Percentiles rank a stretch among this genome's conserved stretches.
phyloP scores from a whole-genome alignment of 139 green algal genomes.

The Auxenochlorella protothecoides region DNA sequence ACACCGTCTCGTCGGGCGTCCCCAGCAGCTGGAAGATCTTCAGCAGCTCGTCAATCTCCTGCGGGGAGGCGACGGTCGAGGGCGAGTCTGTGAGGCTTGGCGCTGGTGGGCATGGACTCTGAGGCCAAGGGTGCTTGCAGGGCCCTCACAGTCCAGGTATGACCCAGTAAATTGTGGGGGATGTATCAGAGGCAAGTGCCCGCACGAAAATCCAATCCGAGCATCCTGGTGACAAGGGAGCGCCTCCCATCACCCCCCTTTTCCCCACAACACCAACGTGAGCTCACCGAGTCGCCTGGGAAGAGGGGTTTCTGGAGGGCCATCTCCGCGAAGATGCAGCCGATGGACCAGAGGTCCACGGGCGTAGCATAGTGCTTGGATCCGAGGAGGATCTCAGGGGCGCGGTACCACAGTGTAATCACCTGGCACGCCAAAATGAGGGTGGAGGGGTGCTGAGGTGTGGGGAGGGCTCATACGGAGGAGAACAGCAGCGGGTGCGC shows the following conservation, averaged over 20 bases:
- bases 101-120: no score
- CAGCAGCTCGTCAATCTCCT: constrained; percentile 65
- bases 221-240: no score
- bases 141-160: no score
- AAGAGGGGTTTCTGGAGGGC: constrained; percentile 67
- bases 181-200: no score
- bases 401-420: constrained; percentile 97
- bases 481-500: no score
- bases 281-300: constrained; percentile 62
- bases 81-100: no score
- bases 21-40: constrained; percentile 59
- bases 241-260: no score
- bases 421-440: constrained; percentile 39
- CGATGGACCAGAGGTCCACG: constrained; percentile 96
- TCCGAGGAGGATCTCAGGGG: constrained; percentile 95
- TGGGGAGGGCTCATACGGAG: no score
- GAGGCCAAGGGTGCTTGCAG: no score
- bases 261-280: background rate
- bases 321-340: constrained; percentile 98
- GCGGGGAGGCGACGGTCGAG: background rate
- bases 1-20: constrained; percentile 41
- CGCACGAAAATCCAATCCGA: no score
- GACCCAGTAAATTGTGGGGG: no score
- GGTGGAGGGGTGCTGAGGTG: no score
- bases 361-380: constrained; percentile 84